Evolutionary conservation across 1,284 basidiomycete species (phyloP).

Genomic region (Cerioporus squamosus): DNA sequence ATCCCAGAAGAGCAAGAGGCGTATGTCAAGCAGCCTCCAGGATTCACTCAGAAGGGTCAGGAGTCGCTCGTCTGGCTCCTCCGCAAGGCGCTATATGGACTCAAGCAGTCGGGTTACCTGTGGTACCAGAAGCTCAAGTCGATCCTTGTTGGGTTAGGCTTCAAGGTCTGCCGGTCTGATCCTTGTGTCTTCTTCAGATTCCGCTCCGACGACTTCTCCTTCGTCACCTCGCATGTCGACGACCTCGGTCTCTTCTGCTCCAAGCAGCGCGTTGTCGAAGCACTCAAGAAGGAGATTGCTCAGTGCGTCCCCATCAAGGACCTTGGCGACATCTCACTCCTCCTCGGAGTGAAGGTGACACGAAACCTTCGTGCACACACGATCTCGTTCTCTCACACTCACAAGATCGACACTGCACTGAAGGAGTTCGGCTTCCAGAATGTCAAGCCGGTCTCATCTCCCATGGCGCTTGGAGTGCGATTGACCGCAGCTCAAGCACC

Average conservation of each 20-base stretch:
- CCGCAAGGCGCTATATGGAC: conserved; percentile 24
- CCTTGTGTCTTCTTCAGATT: no score
- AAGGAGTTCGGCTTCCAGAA: conserved; percentile 6
- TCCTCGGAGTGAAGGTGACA: conserved; percentile 26
- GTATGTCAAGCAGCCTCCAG: neutral
- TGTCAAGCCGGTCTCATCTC: conserved; percentile 5
- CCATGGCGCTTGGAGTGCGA: neutral
- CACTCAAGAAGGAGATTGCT: conserved; percentile 34
- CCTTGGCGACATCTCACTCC: conserved; percentile 11
- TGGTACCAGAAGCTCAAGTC: conserved; percentile 6
- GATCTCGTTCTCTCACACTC: conserved; percentile 9
- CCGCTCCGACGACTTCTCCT: neutral
- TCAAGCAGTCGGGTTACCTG: conserved; percentile 21
- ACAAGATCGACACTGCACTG: conserved; percentile 9
- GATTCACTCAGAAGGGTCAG: neutral
- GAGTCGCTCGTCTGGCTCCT: conserved; percentile 9
- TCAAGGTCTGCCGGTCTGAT: neutral
- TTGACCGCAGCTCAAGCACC: neutral
- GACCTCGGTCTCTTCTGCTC: conserved; percentile 11
- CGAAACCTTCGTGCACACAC: conserved; percentile 11
- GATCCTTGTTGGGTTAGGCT: neutral
- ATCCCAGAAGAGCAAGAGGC: neutral
- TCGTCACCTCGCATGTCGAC: conserved; percentile 9
- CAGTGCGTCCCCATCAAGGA: conserved; percentile 38
- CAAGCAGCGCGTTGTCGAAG: neutral